Percentiles rank a stretch among this genome's conserved stretches.
These are phyloP conservation scores for Phaeosphaeriaceae sp. DNA, from an alignment of 2,329 filamentous ascomycete species.

Conservation along the genomic window DNA sequence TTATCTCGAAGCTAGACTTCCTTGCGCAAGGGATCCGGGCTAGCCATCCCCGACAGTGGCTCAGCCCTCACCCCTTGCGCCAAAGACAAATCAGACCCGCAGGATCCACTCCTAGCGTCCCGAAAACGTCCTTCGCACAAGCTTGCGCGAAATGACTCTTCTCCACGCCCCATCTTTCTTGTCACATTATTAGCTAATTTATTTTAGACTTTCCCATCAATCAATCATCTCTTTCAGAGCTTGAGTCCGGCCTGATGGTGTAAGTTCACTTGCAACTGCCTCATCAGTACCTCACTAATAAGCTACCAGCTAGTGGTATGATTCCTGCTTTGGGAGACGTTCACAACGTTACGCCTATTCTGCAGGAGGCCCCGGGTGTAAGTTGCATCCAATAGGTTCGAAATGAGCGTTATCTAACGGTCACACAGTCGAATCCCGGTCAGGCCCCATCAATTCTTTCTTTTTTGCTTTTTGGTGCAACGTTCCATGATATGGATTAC, in stretches of 20 bases:
- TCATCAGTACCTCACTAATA: no score
- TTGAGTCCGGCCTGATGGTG: slow-evolving; percentile 1
- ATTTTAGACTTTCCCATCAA: no score
- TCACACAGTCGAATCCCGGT: slow-evolving; percentile 35
- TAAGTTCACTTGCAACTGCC: no score
- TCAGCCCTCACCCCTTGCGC: not conserved
- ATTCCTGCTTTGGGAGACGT: slow-evolving; percentile 31
- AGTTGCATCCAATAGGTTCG: slow-evolving; percentile 23
- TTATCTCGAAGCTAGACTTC: no score
- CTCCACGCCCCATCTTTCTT: no score
- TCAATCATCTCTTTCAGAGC: not conserved
- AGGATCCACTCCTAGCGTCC: not conserved
- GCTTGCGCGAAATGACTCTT: no score
- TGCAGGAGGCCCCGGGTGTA: slow-evolving; percentile 41
- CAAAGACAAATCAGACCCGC: not conserved
- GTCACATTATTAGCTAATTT: no score
- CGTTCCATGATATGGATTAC: not conserved
- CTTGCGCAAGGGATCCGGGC: not conserved
- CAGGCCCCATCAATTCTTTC: slow-evolving; percentile 31
- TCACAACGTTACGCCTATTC: slow-evolving; percentile 15
- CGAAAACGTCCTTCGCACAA: no score
- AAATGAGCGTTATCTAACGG: slow-evolving; percentile 11
- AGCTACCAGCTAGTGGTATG: slow-evolving; percentile 41
- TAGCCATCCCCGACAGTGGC: not conserved
- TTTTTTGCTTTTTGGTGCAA: not conserved